These are phyloP conservation scores for Exidia glandulosa DNA, from an alignment of 768 basidiomycete species.

Conservation along the genomic window DNA sequence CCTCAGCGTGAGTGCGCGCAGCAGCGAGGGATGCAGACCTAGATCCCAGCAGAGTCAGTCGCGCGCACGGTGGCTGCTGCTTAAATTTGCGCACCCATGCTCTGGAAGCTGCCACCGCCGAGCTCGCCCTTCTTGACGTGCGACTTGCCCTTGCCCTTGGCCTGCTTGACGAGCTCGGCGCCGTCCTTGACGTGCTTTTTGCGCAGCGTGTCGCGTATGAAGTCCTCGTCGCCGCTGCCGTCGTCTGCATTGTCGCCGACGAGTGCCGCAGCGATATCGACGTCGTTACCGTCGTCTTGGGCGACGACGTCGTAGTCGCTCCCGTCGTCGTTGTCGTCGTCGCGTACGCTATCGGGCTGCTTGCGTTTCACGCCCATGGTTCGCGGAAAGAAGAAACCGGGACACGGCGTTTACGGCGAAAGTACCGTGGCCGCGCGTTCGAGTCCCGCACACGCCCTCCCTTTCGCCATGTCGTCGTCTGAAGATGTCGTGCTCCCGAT, in stretches of 20 bases:
- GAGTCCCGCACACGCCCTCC: neutral
- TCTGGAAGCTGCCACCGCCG: conserved; percentile 91
- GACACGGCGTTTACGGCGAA: neutral
- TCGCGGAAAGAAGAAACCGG: neutral
- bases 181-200: conserved; percentile 68
- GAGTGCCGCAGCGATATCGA: neutral
- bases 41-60: neutral
- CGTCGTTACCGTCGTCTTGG: neutral
- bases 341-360: neutral
- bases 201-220: conserved; percentile 58
- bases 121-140: conserved; percentile 62
- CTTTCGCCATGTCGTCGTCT: conserved; percentile 50
- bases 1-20: conserved; percentile 79
- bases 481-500: conserved; percentile 78
- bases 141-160: conserved; percentile 59
- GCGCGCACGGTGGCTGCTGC: neutral
- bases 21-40: conserved; percentile 76
- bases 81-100: conserved; percentile 60
- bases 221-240: conserved; percentile 45
- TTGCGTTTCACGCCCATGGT: neutral
- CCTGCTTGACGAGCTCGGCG: conserved; percentile 63
- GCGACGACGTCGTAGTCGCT: conserved; percentile 5
- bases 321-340: conserved; percentile 4
- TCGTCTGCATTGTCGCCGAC: conserved; percentile 12
- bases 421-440: conserved; percentile 7